A percentile compares a stretch with the other conserved stretches of the same genome.
These are phyloP conservation scores for Berkeleyomyces rouxiae DNA, from an alignment of 2,329 filamentous ascomycete species.

Conservation along the genomic window DNA sequence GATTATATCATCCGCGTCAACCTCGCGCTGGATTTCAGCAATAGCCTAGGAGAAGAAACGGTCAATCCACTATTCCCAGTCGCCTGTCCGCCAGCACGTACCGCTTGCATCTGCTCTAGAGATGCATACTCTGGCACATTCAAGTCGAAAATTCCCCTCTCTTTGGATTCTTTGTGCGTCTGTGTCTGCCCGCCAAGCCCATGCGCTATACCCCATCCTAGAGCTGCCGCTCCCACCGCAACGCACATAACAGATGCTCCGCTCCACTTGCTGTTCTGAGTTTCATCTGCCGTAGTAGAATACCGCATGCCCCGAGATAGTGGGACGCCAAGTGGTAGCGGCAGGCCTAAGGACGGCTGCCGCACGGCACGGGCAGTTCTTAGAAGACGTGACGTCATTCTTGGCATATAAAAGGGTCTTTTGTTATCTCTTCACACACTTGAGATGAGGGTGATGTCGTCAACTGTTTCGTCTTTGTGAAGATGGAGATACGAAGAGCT, in stretches of 20 bases:
- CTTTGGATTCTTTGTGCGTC: not conserved
- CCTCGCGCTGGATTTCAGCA: conserved; percentile 33
- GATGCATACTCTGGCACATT: conserved; percentile 22
- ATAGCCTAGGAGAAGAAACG: conserved; percentile 30
- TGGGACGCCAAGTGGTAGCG: too few species aligned
- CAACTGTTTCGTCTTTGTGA: too few species aligned
- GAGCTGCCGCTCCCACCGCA: not conserved
- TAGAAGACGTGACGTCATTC: too few species aligned
- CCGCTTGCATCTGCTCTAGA: conserved; percentile 20
- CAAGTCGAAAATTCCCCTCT: conserved; percentile 1
- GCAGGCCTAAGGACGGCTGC: too few species aligned
- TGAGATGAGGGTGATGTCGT: too few species aligned
- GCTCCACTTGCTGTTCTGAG: not conserved
- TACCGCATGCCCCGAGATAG: too few species aligned
- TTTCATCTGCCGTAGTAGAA: too few species aligned
- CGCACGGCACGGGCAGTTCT: too few species aligned
- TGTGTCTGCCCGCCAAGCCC: not conserved
- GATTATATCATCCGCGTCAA: conserved; percentile 37
- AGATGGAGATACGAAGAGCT: too few species aligned
- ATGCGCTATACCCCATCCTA: not conserved
- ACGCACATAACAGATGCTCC: not conserved
- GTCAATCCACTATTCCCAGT: not conserved
- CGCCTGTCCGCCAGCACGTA: conserved; percentile 7
- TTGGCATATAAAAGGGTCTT: too few species aligned
- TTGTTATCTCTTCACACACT: too few species aligned